A percentile compares a stretch with the other conserved stretches of the same genome.
These are phyloP conservation scores for Nitzschia sp. DNA, from an alignment of 108 stramenopile genomes.

Conservation along the genomic window DNA sequence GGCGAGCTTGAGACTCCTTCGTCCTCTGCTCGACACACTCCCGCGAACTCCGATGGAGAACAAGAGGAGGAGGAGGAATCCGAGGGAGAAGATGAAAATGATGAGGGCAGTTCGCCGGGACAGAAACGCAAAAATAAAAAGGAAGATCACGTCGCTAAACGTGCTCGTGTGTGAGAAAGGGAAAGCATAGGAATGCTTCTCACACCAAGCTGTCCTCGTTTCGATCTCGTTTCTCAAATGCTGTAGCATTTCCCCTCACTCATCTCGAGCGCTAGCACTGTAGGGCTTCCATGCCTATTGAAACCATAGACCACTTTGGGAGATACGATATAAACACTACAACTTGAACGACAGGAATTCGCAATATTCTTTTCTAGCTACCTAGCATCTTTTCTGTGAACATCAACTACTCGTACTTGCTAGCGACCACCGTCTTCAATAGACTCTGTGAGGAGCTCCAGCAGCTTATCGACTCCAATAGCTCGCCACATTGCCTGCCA, in stretches of 20 bases:
- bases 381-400: neutral
- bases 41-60: constrained; percentile 5
- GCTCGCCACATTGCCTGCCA: constrained; percentile 90
- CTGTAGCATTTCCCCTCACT: too few relatives aligned
- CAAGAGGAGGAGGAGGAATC: constrained; percentile 6
- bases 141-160: constrained; percentile 4
- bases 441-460: constrained; percentile 81
- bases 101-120: neutral
- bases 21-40: neutral
- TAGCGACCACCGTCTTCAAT: constrained; percentile 90
- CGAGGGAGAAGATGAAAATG: constrained; percentile 3
- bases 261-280: too few relatives aligned
- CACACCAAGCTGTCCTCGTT: too few relatives aligned
- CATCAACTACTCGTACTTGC: neutral
- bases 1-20: neutral
- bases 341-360: too few relatives aligned
- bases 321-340: too few relatives aligned
- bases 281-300: too few relatives aligned
- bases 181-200: too few relatives aligned
- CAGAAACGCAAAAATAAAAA: constrained; percentile 6
- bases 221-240: too few relatives aligned
- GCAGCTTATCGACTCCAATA: constrained; percentile 83
- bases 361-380: too few relatives aligned
- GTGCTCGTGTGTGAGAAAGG: constrained; percentile 11
- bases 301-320: neutral